A percentile compares a stretch with the other conserved stretches of the same genome.
Conservation (phyloP, 805 yeast species). For the Yamadazyma olivae region DNA sequence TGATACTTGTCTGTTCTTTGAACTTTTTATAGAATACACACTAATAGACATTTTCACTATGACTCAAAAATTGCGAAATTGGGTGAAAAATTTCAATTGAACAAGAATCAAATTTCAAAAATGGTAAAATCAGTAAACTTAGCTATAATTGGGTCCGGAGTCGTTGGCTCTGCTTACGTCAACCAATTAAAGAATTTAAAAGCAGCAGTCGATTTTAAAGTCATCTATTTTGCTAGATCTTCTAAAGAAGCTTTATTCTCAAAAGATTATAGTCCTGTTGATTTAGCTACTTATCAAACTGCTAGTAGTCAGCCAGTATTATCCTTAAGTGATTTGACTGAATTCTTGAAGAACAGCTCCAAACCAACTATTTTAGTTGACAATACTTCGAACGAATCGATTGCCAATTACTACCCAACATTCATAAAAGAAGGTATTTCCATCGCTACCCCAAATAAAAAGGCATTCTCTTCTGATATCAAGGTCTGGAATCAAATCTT, state of each 20-base stretch:
- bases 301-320: constrained; percentile 48
- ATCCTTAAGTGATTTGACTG: constrained; percentile 55
- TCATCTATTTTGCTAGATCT: constrained; percentile 72
- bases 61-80: no score
- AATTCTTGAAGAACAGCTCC: constrained; percentile 62
- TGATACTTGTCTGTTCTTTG: neutral
- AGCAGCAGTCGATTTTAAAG: constrained; percentile 65
- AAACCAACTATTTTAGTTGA: constrained; percentile 83
- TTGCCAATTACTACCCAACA: constrained; percentile 75
- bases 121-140: constrained; percentile 34
- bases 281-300: constrained; percentile 56
- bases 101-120: neutral
- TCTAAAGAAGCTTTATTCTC: constrained; percentile 68
- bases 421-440: constrained; percentile 79
- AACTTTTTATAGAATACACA: no score
- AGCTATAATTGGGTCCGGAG: constrained; percentile 74
- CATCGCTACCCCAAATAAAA: constrained; percentile 97
- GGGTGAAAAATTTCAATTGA: neutral
- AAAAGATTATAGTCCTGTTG: constrained; percentile 67
- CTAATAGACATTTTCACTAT: no score
- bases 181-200: constrained; percentile 68
- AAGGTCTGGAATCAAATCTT: constrained; percentile 76
- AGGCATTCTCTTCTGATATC: constrained; percentile 84
- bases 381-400: constrained; percentile 81
- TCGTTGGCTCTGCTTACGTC: constrained; percentile 90